Base-by-base conservation (phyloP, 345 rosid species). In the Syzygium aromaticum region DNA sequence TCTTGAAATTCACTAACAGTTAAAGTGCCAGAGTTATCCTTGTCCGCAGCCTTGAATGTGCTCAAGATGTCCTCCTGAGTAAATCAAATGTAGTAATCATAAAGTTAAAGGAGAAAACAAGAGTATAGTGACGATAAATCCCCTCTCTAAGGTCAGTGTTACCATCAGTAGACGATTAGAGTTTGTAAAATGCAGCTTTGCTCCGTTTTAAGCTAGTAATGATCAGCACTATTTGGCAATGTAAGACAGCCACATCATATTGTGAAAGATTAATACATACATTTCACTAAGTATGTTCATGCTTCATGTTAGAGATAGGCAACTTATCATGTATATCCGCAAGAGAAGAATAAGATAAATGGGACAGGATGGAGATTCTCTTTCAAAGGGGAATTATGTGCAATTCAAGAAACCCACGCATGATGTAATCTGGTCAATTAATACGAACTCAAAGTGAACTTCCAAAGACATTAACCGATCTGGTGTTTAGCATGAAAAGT, bases 1-100 rank as follows among this genome's bases (percentile, higher is more conserved):
- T 93, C 99, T 92, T 89, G 88, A 89, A 98, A 93, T 88, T 98
- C 99, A 87, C 91, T 83, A 64, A 92, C 87, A 6, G 95, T 93
- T 89, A 98, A 90, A 46, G 93, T 92, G 63, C 98, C 99, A 5
- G 99, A 98, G 64, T 92, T 94, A 87, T 98, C 98, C 90, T 90
- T 91, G 88, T 98, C 99, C 19, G 98, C 99, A 77, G 94, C 99
- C 92, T 94, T 87, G 86, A 98, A 98, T 88, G 96, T 95, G 87
- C 89, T 61, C 3, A 87, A 88, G 54, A 95, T 92, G 87, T 95
- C 99, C 86, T 92, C 99, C 99, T 97, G 87, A 84, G 88, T 56
- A 84, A 23, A 86, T 14, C 53, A 28, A 53, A 73, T 5, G 23
- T 3, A 16, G 54, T 67, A 53, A 51, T 67, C 80, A 67, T 17